A percentile compares a stretch with the other conserved stretches of the same genome.
Evolutionary conservation across 1,284 basidiomycete genomes (phyloP).

Genomic region (Microbotryomycetes sp.): DNA sequence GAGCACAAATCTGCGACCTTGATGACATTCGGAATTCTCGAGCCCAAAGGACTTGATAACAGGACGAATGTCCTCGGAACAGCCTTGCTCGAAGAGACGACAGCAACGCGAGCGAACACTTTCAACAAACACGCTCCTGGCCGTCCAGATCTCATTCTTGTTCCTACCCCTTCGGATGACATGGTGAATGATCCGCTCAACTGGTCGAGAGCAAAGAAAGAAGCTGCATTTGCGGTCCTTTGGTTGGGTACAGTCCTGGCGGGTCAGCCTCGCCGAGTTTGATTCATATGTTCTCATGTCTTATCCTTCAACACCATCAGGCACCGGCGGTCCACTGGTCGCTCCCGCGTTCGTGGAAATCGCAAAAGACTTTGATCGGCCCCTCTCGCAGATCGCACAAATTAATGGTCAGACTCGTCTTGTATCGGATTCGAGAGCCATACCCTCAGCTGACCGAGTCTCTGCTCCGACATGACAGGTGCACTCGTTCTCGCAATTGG

Average conservation of each 20-base stretch:
- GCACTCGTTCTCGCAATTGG: conserved; percentile 44
- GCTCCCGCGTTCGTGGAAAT: conserved; percentile 46
- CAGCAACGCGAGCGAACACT: neutral
- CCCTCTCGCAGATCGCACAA: conserved; percentile 43
- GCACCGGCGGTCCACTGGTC: conserved; percentile 46
- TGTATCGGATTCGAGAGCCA: neutral
- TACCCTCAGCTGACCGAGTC: neutral
- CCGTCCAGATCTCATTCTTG: conserved; percentile 12
- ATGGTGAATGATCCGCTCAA: conserved; percentile 34
- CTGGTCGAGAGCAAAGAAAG: conserved; percentile 3
- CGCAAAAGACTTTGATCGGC: conserved; percentile 43
- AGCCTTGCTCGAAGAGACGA: conserved; percentile 2
- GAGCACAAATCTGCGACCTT: too few species aligned
- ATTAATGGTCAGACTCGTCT: neutral
- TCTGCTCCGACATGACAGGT: conserved; percentile 43
- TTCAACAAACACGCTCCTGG: conserved; percentile 11
- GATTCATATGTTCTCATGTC: too few species aligned
- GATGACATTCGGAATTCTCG: conserved; percentile 5
- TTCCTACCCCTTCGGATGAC: conserved; percentile 15
- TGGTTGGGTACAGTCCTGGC: conserved; percentile 45
- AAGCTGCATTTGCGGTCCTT: conserved; percentile 47
- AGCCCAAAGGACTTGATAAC: neutral
- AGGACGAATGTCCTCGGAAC: neutral
- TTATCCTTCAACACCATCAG: too few species aligned
- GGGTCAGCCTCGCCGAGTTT: too few species aligned